phyloP scores from a whole-genome alignment of 1,139 yeast species.

The Hansenula lynferdii region DNA sequence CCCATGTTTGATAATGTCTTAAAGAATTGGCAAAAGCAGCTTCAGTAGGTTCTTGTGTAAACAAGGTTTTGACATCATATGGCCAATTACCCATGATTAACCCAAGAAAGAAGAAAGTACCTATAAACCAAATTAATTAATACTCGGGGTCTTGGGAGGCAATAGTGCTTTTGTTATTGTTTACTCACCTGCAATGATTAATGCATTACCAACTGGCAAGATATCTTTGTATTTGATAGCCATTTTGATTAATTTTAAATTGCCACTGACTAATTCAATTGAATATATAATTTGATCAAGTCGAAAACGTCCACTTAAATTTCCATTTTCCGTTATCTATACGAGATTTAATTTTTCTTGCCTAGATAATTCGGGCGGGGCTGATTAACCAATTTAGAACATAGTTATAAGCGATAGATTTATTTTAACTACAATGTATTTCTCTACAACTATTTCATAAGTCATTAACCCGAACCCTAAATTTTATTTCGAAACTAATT shows the following conservation, averaged over 20 bases:
- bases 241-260: no score
- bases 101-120: constrained; percentile 72
- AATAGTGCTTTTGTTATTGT: neutral
- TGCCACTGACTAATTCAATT: no score
- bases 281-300: no score
- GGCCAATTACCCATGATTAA: constrained; percentile 74
- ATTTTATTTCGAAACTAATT: no score
- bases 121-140: no score
- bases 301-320: no score
- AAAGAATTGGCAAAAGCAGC: constrained; percentile 57
- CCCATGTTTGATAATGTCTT: constrained; percentile 72
- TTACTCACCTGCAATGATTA: constrained; percentile 33
- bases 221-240: constrained; percentile 37
- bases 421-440: no score
- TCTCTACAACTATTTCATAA: neutral
- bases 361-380: no score
- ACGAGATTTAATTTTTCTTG: no score
- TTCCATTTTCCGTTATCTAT: no score
- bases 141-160: neutral
- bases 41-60: constrained; percentile 48
- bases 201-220: constrained; percentile 44
- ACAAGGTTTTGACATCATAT: constrained; percentile 76
- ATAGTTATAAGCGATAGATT: no score
- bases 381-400: no score
- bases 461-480: constrained; percentile 1